Base-by-base conservation (phyloP, 257 asterid genomes). In the Echites panduratus region DNA sequence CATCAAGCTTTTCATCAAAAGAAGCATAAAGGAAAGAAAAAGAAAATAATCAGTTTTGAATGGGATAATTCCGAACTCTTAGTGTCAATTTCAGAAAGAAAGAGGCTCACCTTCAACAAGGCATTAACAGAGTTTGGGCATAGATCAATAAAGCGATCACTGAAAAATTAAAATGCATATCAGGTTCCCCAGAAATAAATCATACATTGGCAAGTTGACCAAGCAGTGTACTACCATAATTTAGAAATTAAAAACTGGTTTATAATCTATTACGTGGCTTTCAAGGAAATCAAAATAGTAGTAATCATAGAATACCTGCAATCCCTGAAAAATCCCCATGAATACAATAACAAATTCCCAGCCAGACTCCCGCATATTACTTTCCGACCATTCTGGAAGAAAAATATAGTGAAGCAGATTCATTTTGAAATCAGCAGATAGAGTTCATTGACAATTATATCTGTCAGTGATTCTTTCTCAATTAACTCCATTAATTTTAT, bases 241-340 rank as follows among this genome's bases (percentile, higher is more conserved):
- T 52, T 52, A 52, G 22, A 52, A 52, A 52, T 7, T 52, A 52
- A 52, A 52, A 52, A 52, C 24, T 19, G 6, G 57, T 17, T 24
- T 52, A 17, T 1, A 52, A 4, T 49, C 6, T 9, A 19, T 52
- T 52, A 1, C 10, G 8, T 52, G 58, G 20, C 8, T n/a, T 5
- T 52, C n/a, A 13, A 52, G n/a, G 58, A 24, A 52, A 52, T 20
- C n/a, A 52, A 52, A 52, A 52, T 52, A n/a, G 26, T 43, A 43
- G 47, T 19, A 19, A 52, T 52, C 58, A 20, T 19, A 6, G 58
- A 4, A 50, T 52, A 52, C 58, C 58, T 52, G 92, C 97, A 91
- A 80, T 94, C 97, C 84, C 89, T 94, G 85, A 94, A 94, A 83
- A 88, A 94, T n/a, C 97, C 97, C 98, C 97, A 94, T 0, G 97